Conservation (phyloP, 2,329 filamentous ascomycete species). For the Phialophora verrucosa region DNA sequence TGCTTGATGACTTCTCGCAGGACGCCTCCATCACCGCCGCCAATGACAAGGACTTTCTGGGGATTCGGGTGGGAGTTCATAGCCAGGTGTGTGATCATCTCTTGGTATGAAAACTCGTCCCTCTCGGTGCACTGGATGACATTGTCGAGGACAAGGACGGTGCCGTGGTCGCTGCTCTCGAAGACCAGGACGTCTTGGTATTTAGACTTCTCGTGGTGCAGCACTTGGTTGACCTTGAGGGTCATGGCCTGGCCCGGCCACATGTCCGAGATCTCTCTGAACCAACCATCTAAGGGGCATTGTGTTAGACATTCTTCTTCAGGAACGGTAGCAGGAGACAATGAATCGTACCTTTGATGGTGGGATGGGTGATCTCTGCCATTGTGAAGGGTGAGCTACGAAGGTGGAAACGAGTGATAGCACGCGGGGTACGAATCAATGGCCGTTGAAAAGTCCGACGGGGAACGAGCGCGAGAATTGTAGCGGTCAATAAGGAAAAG, state of each 20-base stretch:
- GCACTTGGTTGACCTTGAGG: conserved; percentile 93
- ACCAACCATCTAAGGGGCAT: conserved; percentile 87
- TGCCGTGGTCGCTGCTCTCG: conserved; percentile 96
- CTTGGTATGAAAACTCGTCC: conserved; percentile 96
- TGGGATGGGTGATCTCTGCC: conserved; percentile 74
- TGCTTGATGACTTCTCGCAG: conserved; percentile 99
- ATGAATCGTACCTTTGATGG: conserved; percentile 69
- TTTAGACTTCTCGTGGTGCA: conserved; percentile 98
- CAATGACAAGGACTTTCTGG: conserved; percentile 98
- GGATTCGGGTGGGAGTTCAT: conserved; percentile 98
- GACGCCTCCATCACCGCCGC: conserved; percentile 95
- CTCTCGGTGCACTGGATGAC: conserved; percentile 99
- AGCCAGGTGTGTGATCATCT: conserved; percentile 99
- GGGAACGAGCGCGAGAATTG: conserved; percentile 6
- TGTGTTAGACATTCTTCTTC: background rate
- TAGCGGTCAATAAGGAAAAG: conserved; percentile 3
- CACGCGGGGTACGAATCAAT: conserved; percentile 26
- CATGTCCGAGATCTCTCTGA: conserved; percentile 98
- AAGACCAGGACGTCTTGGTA: conserved; percentile 99
- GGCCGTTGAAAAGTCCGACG: conserved; percentile 9
- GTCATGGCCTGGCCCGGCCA: conserved; percentile 99
- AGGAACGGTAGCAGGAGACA: background rate
- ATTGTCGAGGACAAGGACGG: conserved; percentile 95
- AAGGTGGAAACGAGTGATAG: conserved; percentile 22
- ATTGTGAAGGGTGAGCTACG: conserved; percentile 49